phyloP scores from a whole-genome alignment of 805 yeast species.

The Pachysolen tannophilus region DNA sequence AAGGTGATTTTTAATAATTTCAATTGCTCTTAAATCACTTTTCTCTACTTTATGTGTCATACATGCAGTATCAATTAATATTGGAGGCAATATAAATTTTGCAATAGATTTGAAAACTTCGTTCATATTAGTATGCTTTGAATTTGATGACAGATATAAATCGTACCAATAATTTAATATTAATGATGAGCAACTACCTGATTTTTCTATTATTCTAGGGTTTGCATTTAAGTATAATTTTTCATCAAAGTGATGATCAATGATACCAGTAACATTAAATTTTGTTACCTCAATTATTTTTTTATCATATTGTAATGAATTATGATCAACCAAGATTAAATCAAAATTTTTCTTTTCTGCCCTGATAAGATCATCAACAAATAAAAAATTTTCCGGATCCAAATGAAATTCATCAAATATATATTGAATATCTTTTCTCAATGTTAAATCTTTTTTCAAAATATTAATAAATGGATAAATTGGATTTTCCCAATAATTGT shows the following conservation, averaged over 20 bases:
- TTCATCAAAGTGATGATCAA: constrained; percentile 88
- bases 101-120: constrained; percentile 26
- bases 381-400: constrained; percentile 51
- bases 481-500: constrained; percentile 22
- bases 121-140: neutral
- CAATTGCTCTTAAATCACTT: constrained; percentile 42
- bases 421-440: constrained; percentile 64
- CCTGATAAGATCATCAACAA: neutral
- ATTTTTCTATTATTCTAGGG: constrained; percentile 54
- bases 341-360: constrained; percentile 18
- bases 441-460: constrained; percentile 49
- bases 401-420: constrained; percentile 43
- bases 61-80: constrained; percentile 69
- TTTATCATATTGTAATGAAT: constrained; percentile 56
- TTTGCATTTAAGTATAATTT: constrained; percentile 33
- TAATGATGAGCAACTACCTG: constrained; percentile 78
- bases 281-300: constrained; percentile 24
- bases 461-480: constrained; percentile 67
- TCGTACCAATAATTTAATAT: constrained; percentile 57
- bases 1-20: constrained; percentile 26
- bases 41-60: constrained; percentile 55
- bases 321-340: constrained; percentile 77
- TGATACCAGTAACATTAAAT: constrained; percentile 52
- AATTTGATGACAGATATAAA: too few species aligned
- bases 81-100: constrained; percentile 54